phyloP scores from a whole-genome alignment of 1,284 basidiomycete genomes.

The Pyrrhoderma noxium region DNA sequence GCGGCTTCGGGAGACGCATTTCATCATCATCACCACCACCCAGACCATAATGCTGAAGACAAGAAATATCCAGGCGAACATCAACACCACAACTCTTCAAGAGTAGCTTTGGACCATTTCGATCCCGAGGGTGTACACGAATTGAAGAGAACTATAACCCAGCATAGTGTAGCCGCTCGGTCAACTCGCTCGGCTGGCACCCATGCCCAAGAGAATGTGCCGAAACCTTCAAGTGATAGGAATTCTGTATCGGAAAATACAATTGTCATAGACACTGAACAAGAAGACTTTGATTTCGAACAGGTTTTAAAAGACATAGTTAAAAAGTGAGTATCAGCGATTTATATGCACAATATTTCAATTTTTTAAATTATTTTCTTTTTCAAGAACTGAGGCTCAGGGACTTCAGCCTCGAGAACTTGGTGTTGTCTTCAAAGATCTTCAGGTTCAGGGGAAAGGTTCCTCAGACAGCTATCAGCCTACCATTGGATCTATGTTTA shows the following conservation, averaged over 20 bases:
- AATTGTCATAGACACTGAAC: constrained; percentile 1
- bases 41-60: too few relatives aligned
- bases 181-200: not conserved
- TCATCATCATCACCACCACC: constrained; percentile 4
- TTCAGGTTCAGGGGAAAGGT: constrained; percentile 22
- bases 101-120: not conserved
- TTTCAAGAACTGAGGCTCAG: constrained; percentile 8
- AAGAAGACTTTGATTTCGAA: constrained; percentile 15
- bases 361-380: not conserved
- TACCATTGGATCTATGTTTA: constrained; percentile 23
- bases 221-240: not conserved
- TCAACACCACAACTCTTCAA: too few relatives aligned
- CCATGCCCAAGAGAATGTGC: not conserved
- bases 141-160: constrained; percentile 15
- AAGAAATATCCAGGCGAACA: too few relatives aligned
- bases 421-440: constrained; percentile 21
- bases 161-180: constrained; percentile 6
- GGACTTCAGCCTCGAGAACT: constrained; percentile 13
- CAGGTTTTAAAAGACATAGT: constrained; percentile 8
- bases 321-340: constrained; percentile 1
- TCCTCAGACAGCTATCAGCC: constrained; percentile 21
- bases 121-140: constrained; percentile 18
- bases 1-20: constrained; percentile 14
- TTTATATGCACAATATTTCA: not conserved
- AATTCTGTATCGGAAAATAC: constrained; percentile 5